Base-by-base conservation (phyloP, 1,284 basidiomycete species). In the Thecaphora frezii region DNA sequence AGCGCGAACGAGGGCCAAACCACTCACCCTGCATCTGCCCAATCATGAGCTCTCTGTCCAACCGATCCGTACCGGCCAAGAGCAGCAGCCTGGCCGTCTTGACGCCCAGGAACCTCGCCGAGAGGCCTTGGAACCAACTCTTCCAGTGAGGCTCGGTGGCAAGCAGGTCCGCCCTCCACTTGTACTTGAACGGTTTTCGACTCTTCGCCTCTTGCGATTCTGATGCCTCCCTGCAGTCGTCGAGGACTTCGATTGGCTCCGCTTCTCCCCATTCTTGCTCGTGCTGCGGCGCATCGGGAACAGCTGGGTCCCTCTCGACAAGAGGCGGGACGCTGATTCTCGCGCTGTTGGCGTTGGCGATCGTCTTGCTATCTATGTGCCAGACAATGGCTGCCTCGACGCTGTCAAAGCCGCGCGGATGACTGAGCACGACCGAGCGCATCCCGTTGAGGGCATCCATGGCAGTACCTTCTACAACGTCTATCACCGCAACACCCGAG, bases 391-490 rank as follows among this genome's bases (percentile, higher is more conserved):
- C 93, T 40, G 89, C 88, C 74, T 93, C 88, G 8, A 89, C 81
- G 25, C 86, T 89, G 46, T 85, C 83, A 78, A 98, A 99, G 0
- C 88, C 87, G 21, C 86, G 85, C 0, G 94, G 96, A 10, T 92
- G 86, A 16, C 87, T 84, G 48, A 88, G 87, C n/a, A 98, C 84
- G 24, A 98, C 86, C 41, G 83, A 85, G 58, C 89, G 86, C 94
- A 99, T 98, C 61, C 89, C 85, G 0, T 89, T 88, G 8, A 98
- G 84, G 0, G 93, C 89, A 44, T 94, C 92, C 36, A 97, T 83
- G 0, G 96, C 93, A n/a, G 91, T 91, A 8, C 93, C 94, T 83
- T 99, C 94, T 0, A 99, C 96, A 8, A 97, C 92, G 71, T 98
- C 96, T 1, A 99, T 82, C 1, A 97, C 92, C 1, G 86, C 86